Percentiles rank a stretch among this genome's conserved stretches.
phyloP scores from a whole-genome alignment of 495 filamentous ascomycete genomes.

The Aspergillus diversus region DNA sequence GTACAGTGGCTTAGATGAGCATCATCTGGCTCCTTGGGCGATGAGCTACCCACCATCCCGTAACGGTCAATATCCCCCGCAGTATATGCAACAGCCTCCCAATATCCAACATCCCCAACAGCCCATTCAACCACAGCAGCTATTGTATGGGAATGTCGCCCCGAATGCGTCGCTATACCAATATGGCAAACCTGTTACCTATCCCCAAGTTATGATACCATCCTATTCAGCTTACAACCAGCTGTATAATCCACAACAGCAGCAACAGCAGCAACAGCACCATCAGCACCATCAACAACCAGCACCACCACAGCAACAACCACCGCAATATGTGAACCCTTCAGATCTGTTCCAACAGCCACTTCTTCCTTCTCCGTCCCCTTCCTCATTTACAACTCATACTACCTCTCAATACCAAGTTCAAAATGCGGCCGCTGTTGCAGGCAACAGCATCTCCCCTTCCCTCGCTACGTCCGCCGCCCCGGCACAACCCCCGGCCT shows the following conservation, averaged over 20 bases:
- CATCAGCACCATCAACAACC: constrained; percentile 33
- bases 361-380: constrained; percentile 36
- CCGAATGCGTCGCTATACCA: constrained; percentile 39
- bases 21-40: constrained; percentile 41
- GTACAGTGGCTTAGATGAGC: constrained; percentile 26
- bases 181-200: constrained; percentile 45
- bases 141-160: constrained; percentile 46
- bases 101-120: constrained; percentile 30
- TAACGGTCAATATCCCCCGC: constrained; percentile 48
- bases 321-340: constrained; percentile 51
- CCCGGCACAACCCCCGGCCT: constrained; percentile 21
- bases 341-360: constrained; percentile 45
- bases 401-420: constrained; percentile 34
- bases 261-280: constrained; percentile 25
- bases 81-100: constrained; percentile 42
- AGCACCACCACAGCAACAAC: constrained; percentile 26
- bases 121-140: constrained; percentile 37
- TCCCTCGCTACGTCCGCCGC: constrained; percentile 23
- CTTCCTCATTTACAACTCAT: constrained; percentile 31
- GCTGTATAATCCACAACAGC: constrained; percentile 30
- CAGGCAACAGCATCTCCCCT: constrained; percentile 29
- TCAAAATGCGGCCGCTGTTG: constrained; percentile 28
- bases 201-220: constrained; percentile 44
- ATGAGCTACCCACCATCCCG: constrained; percentile 55
- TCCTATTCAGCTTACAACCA: constrained; percentile 39